Base-by-base conservation (phyloP, 1,284 basidiomycete species). In the Papiliotrema fonsecae region DNA sequence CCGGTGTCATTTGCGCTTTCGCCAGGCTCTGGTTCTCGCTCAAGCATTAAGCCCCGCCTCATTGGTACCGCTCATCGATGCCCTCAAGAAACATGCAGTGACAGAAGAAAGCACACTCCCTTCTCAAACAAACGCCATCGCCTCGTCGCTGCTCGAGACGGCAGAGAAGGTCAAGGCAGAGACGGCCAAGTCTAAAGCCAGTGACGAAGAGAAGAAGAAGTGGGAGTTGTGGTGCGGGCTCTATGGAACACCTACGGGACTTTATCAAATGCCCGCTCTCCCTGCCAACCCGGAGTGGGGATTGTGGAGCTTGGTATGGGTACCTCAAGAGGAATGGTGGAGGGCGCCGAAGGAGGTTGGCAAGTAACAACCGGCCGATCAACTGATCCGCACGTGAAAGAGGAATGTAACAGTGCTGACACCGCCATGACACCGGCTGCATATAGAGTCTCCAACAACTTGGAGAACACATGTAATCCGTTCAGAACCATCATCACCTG, bases 11-110 rank as follows among this genome's bases (percentile, higher is more conserved):
- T 22, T 22, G 9, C 9, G 19, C 16, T 5, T 22, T 5, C 34
- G 13, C 18, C 31, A 52, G 41, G 51, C 51, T 13, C 6, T 52
- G 14, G 45, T 53, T 26, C 37, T 53, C n/a, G 38, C 48, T 19
- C 51, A 53, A 25, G 38, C 47, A 6, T 22, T 53, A 1, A 42
- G 47, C 16, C 2, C 27, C 13, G 14, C 31, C 19, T 49, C 47
- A 19, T 42, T 49, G 6, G n/a, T 49, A 3, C 24, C 38, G 7
- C 42, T 49, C n/a, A 38, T 49, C 25, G 46, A 40, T 7, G 6
- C 25, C 6, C 24, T 53, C 42, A 40, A 49, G 39, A 25, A 32
- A 13, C 40, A 45, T 14, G 9, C 41, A 22, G 38, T 3, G 21
- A n/a, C 47, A n/a, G 21, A 10, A n/a, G 31, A 42, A 21, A 40